Base-by-base conservation (phyloP, 805 yeast genomes). In the Candida peoriensis region DNA sequence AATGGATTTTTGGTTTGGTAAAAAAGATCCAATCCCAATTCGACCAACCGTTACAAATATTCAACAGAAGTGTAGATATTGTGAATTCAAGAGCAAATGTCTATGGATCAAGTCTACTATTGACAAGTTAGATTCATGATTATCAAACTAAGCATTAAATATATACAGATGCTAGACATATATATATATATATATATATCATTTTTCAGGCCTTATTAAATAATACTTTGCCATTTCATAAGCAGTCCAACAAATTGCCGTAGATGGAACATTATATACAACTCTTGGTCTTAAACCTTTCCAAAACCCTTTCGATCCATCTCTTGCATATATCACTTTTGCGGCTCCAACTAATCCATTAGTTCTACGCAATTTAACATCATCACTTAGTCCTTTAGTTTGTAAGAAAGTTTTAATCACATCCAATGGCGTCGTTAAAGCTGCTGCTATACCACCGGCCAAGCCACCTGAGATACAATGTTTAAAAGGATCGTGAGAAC, bases 221-320 rank as follows among this genome's bases (percentile, higher is more conserved):
- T 61, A 59, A 43, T 60, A 63, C 39, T 90, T 90, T 28, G 96
- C 97, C 94, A 88, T 88, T 59, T 90, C 98, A 60, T 90, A 90
- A 17, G 95, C 87, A 2, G 97, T 90, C 97, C 97, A 90, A 49
- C 95, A 81, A 42, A 90, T 87, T 14, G 97, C 97, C 10, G 97
- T 90, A 31, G 93, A 78, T 15, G 98, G 98, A 56, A 90, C 88
- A 59, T 88, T 88, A 46, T 89, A 81, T 19, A 90, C 78, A 33
- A 93, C 78, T 60, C 98, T 77, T 28, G 98, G 97, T 54, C 79
- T 78, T 50, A 84, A 66, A 17, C 98, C 98, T 46, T 94, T 72
- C 52, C 73, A 57, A 55, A 93, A 93, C 0, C 94, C 93, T 8
- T 45, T 43, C 33, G 64, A 44, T 4, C 89, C 88, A 24, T 76